A percentile compares a stretch with the other conserved stretches of the same genome.
Evolutionary conservation across 164 flowering plant genomes (phyloP).

Genomic region (Annona cherimola): DNA sequence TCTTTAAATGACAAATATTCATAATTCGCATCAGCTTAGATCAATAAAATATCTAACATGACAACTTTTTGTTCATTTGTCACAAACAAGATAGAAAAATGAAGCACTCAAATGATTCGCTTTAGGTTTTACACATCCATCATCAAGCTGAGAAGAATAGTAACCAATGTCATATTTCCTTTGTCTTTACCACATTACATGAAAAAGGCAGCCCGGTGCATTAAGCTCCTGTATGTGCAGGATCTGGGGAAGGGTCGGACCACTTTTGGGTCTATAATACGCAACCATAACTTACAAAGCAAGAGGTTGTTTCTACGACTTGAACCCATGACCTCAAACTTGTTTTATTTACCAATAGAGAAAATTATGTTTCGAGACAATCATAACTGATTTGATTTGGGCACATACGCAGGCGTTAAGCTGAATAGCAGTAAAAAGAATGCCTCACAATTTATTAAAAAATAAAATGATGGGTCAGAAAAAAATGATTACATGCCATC

Average conservation of each 20-base stretch:
- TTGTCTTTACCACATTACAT: not conserved
- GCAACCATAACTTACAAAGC: too few relatives aligned
- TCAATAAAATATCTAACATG: not conserved
- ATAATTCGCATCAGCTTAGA: not conserved
- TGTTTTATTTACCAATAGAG: not conserved
- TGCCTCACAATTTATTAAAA: not conserved
- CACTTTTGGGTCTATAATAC: too few relatives aligned
- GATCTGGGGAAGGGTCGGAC: too few relatives aligned
- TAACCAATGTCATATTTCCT: not conserved
- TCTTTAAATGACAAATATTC: too few relatives aligned
- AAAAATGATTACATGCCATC: conserved; percentile 65
- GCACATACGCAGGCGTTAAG: not conserved
- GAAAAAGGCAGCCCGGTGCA: not conserved
- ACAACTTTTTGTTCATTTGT: not conserved
- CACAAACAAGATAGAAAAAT: not conserved
- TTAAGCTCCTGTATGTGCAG: too few relatives aligned
- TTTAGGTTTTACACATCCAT: not conserved
- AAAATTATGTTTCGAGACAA: not conserved
- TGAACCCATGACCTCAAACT: too few relatives aligned
- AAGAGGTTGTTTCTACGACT: too few relatives aligned
- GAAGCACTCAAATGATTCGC: not conserved
- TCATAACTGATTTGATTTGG: not conserved
- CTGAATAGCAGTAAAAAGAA: not conserved
- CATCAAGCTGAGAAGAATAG: not conserved
- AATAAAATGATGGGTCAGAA: not conserved